Base-by-base conservation (phyloP, 2,329 filamentous ascomycete species). In the Ophidiomyces ophidiicola region DNA sequence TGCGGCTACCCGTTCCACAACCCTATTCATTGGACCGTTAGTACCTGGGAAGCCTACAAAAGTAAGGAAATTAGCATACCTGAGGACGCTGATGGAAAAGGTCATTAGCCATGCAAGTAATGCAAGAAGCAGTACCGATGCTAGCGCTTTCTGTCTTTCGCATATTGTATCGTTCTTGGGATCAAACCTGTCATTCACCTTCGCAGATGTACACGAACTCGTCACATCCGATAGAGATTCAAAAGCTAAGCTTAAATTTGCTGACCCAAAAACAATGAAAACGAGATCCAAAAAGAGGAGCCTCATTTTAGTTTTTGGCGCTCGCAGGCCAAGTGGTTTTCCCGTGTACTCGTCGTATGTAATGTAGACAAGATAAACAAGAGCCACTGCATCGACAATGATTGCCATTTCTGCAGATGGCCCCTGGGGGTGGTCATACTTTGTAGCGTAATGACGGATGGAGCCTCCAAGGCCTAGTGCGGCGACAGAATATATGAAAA, bases 211-310 rank as follows among this genome's bases (percentile, higher is more conserved):
- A 69, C 57, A 84, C 24, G 66, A 63, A 56, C 76, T 78, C 28
- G 69, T 67, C 20, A 69, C 64, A 49, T 80, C 73, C 4, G 69
- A 79, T 39, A 94, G 66, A 6, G 84, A 81, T 55, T 84, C 82
- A 57, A 94, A 94, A 1, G 88, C 87, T 47, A 98, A 67, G 28
- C 84, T 82, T 18, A 93, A 73, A 62, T 94, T 96, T 36, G 87
- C 86, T 3, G 87, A 86, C 59, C 94, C 88, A 65, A 98, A 94
- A 29, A 96, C 87, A 53, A 98, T 94, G 58, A 98, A 98, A 53
- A 94, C 79, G 3, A 98, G 70, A 61, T 98, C 90, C 42, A 94
- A 73, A 39, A 98, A 75, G 44, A 96, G 82, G 35, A 98, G 74
- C 10, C 82, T 77, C 48, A 93, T 82, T 59, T 98, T 98, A 34